Evolutionary conservation across 306 rosid genomes (phyloP).

Genomic region (Canavalia ensiformis): DNA sequence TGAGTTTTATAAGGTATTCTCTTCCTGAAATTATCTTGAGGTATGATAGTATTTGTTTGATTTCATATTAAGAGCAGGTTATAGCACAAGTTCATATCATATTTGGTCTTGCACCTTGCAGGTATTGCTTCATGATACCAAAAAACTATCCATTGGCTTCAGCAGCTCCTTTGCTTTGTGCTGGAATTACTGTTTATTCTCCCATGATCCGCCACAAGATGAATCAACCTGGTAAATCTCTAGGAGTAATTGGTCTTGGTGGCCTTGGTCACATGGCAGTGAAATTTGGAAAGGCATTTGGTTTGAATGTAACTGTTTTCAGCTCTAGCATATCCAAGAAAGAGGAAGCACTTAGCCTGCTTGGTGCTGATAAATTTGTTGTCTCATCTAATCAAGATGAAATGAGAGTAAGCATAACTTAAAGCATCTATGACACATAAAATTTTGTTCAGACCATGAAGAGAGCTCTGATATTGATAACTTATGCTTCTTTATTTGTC

Average conservation of each 20-base stretch:
- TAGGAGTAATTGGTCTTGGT: conserved; percentile 92
- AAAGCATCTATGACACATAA: neutral
- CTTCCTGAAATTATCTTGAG: neutral
- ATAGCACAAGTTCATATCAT: conserved; percentile 5
- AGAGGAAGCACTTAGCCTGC: conserved; percentile 74
- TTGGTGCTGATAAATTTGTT: conserved; percentile 84
- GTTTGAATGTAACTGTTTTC: conserved; percentile 73
- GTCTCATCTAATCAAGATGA: conserved; percentile 77
- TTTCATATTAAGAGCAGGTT: conserved; percentile 3
- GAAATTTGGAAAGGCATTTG: conserved; percentile 88
- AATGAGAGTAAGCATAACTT: conserved; percentile 63
- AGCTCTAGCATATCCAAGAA: conserved; percentile 89
- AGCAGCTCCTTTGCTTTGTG: conserved; percentile 96
- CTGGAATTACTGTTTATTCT: conserved; percentile 88
- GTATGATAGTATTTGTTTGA: neutral
- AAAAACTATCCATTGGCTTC: conserved; percentile 78
- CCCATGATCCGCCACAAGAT: conserved; percentile 87
- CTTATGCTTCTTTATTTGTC: neutral
- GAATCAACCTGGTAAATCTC: conserved; percentile 91
- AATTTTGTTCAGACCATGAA: too few species aligned
- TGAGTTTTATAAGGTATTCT: conserved; percentile 7
- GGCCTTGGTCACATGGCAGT: conserved; percentile 97
- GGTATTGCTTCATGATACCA: conserved; percentile 90
- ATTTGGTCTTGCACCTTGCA: conserved; percentile 52
- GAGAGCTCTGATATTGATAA: too few species aligned